phyloP scores from a whole-genome alignment of 257 asterid genomes.

The Buddleja alternifolia region DNA sequence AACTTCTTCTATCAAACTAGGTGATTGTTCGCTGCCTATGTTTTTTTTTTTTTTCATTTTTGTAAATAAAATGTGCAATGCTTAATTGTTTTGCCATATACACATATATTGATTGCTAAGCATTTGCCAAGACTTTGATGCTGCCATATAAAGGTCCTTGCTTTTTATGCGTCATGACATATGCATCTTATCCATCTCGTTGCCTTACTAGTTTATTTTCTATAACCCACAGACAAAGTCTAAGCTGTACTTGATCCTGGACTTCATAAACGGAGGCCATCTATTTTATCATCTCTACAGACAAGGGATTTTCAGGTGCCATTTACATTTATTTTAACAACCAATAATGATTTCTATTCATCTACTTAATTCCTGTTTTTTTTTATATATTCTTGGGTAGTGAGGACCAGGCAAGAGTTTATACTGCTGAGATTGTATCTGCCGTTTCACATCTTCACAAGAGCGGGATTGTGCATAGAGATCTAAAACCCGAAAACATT shows the following conservation, averaged over 20 bases:
- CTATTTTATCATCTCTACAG: conserved; percentile 95
- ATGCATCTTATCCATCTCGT: conserved; percentile 5
- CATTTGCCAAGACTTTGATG: background rate
- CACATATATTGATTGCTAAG: background rate
- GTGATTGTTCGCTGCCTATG: no score
- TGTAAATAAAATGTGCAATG: no score
- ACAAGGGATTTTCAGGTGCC: conserved; percentile 93
- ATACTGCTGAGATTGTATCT: conserved; percentile 92
- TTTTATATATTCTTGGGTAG: conserved; percentile 52
- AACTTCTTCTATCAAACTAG: background rate
- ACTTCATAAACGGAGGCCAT: conserved; percentile 93
- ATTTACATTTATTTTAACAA: conserved; percentile 11
- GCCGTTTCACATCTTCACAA: conserved; percentile 96
- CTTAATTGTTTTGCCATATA: no score
- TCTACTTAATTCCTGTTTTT: conserved; percentile 37
- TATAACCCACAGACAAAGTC: conserved; percentile 65
- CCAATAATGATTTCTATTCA: conserved; percentile 20
- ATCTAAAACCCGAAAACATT: conserved; percentile 93
- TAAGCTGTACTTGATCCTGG: conserved; percentile 84
- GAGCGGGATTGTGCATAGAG: conserved; percentile 92
- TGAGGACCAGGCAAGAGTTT: conserved; percentile 96
- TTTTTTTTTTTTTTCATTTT: no score
- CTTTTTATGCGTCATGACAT: background rate
- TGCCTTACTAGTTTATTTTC: conserved; percentile 30
- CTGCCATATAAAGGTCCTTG: background rate